A percentile compares a stretch with the other conserved stretches of the same genome.
These are phyloP conservation scores for Hydrangea macrophylla DNA, from an alignment of 148 eudicot species.

Conservation along the genomic window DNA sequence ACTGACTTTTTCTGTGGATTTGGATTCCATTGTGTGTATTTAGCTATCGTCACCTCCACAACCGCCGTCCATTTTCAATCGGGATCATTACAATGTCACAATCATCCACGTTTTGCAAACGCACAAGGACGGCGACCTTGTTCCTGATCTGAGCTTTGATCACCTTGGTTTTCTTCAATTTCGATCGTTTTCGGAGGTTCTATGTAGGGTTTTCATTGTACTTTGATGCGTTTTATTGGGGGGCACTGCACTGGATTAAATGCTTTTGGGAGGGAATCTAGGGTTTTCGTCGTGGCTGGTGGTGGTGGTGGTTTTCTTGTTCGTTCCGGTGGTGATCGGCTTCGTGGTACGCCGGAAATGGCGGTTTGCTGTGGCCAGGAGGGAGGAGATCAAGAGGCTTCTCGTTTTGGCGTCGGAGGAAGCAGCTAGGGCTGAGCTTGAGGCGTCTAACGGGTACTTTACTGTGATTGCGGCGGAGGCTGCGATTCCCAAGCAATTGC, in stretches of 20 bases:
- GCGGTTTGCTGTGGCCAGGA: conserved; percentile 48
- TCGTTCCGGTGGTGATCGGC: conserved; percentile 32
- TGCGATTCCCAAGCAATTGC: conserved; percentile 7
- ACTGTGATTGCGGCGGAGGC: not conserved
- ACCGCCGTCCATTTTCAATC: not conserved
- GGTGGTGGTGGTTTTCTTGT: conserved; percentile 26
- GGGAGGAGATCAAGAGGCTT: conserved; percentile 66
- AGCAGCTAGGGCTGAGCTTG: conserved; percentile 66
- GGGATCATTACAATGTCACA: not conserved
- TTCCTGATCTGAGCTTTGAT: not conserved
- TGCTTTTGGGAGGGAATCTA: conserved; percentile 65
- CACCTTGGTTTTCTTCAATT: conserved; percentile 23
- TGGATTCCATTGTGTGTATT: conserved; percentile 4
- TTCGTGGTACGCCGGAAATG: conserved; percentile 63
- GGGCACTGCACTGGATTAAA: conserved; percentile 39
- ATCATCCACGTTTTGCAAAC: not conserved
- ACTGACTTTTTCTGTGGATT: not conserved
- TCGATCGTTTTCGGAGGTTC: not conserved
- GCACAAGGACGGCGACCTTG: not conserved
- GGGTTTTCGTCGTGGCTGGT: conserved; percentile 50
- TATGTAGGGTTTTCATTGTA: conserved; percentile 44
- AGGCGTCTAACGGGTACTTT: conserved; percentile 19
- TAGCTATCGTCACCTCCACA: conserved; percentile 5
- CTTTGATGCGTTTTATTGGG: no score
- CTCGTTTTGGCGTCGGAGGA: conserved; percentile 64